Base-by-base conservation (phyloP, 805 yeast species). In the Cephaloascus fragrans region DNA sequence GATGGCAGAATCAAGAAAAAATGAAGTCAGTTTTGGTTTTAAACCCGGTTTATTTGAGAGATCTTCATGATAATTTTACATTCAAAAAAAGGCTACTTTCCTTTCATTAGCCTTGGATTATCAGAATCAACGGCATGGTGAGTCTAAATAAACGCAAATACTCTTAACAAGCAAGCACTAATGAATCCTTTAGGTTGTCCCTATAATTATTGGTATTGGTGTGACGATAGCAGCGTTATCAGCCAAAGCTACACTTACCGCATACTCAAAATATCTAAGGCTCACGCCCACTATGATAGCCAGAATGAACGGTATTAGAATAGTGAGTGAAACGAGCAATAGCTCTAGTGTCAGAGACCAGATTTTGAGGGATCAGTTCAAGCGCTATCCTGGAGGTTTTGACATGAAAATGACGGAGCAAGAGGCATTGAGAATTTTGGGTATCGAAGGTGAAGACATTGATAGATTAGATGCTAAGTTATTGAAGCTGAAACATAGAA, bases 401-500 rank as follows among this genome's bases (percentile, higher is more conserved):
- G 67, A 71, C n/a, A 53, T 55, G 4, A 66, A 61, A 37, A 82
- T 83, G 87, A 75, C 73, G 4, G 85, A 83, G 42, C 64, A 68
- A 37, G 94, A 83, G 49, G 90, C 90, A 3, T 57, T 81, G 33
- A 67, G 76, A 49, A 75, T 83, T 4, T 59, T 83, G 37, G 75
- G 74, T 44, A 77, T 83, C 40, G 64, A 67, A 29, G 73, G 75
- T 17, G 60, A 72, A 18, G 83, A 75, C 41, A 73, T 82, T 37
- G 59, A 76, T 38, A 59, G 64, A 40, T 49, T 80, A 26, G 61
- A 67, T 33, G 57, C 54, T 23, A 67, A 67, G 10, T 53, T 73
- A 46, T 64, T 90, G 47, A 81, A 80, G 57, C 79, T 74, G 43
- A 76, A 78, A 41, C 95, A 87, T 55, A 70, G 95, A 51, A 64